Evolutionary conservation across 2,329 filamentous ascomycete species (phyloP), one percentile per base, ranked within the genome.

Genomic region (Penicillium hordei): DNA sequence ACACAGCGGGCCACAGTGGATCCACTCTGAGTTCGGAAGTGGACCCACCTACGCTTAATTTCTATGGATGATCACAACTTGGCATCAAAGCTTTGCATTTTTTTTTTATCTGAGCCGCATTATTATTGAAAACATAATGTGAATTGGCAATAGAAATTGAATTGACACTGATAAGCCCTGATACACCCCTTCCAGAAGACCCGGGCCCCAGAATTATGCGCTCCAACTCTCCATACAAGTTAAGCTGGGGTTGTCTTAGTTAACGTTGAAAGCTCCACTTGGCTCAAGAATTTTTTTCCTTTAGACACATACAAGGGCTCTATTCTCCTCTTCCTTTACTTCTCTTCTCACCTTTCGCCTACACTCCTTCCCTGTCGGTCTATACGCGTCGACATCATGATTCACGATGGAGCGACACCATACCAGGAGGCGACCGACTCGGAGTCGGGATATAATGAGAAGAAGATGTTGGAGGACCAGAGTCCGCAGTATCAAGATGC

Each of bases 241-340:
- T 10, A 40, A 49, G 53, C 39, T 33, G 49, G 63, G 62, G 61
- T 55, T 46, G 36, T 57, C 55, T 60, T 59, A 58, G 63, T 62
- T 64, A 59, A 60, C 52, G 36, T 60, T 55, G 27, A 21, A 54
- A 55, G 61, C 42, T 63, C 62, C 63, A 64, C 63, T 59, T 44
- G 56, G 42, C 44, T 38, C 38, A 43, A 49, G 56, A 54, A 31
- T 51, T 57, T 64, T 21, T 23, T 39, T 12, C 19, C 15, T 48
- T 34, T 27, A 3, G 58, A 58, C 61, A 61, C 55, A 60, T 58
- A 60, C 34, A 50, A 58, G 52, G 13, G 29, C 39, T 38, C 31
- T 1, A 15, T 34, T 7, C 25, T 43, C 15, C 8, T 31, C 31
- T 34, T 48, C 15, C 17, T 36, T 23, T 43, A 36, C 15, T 21